A percentile compares a stretch with the other conserved stretches of the same genome.
Conservation (phyloP, 2,329 filamentous ascomycete species). For the Metarhizium brunneum region DNA sequence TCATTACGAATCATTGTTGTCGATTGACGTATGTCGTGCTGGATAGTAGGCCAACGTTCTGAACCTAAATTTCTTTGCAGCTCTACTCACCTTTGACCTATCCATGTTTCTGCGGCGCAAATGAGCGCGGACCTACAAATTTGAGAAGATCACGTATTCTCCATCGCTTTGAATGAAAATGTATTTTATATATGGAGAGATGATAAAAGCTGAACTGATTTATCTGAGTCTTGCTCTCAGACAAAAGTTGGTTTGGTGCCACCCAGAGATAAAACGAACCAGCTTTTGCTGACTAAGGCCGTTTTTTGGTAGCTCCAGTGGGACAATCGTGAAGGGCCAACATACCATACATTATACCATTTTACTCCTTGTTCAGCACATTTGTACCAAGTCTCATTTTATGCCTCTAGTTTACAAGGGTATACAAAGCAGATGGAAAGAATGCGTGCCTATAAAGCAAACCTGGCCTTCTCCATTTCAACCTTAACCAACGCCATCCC, state of each 20-base stretch:
- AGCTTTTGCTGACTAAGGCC: background rate
- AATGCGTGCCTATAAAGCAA: background rate
- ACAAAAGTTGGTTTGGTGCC: background rate
- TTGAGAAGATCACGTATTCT: background rate
- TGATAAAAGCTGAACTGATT: background rate
- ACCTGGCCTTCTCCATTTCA: background rate
- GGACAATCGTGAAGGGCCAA: background rate
- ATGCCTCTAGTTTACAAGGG: background rate
- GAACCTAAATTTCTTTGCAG: background rate
- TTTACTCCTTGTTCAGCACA: background rate
- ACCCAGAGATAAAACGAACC: background rate
- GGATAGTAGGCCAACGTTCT: no score
- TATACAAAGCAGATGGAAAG: slow-evolving; percentile 1
- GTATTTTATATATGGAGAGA: background rate
- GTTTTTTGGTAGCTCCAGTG: background rate
- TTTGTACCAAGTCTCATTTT: background rate
- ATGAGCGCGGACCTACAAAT: background rate
- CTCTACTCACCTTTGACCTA: slow-evolving; percentile 12
- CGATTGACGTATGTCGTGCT: no score
- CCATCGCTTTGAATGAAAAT: background rate
- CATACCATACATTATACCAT: background rate
- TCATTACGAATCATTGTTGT: no score
- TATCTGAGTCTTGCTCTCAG: background rate
- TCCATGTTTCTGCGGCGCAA: slow-evolving; percentile 11
- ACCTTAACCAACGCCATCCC: background rate